Conservation (phyloP, 768 basidiomycete genomes). For the Lactarius hatsudake region DNA sequence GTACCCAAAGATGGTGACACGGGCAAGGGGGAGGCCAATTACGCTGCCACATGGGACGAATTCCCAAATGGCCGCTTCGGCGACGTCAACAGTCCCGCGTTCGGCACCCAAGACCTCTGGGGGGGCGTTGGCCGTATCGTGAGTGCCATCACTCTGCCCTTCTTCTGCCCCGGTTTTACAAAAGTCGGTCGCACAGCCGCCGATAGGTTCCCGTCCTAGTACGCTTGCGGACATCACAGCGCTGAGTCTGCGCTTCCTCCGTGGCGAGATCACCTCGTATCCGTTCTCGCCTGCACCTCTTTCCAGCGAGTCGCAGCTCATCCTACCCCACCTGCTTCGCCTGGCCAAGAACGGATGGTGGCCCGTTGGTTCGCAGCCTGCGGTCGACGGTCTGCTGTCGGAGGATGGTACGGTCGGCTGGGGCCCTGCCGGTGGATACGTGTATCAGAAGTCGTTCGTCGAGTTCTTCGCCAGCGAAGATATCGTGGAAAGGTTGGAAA, state of each 20-base stretch:
- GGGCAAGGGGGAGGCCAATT: slow-evolving; percentile 71
- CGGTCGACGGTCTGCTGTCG: slow-evolving; percentile 76
- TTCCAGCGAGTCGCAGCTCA: slow-evolving; percentile 75
- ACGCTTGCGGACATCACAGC: slow-evolving; percentile 60
- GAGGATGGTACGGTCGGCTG: slow-evolving; percentile 83
- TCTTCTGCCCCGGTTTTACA: not conserved
- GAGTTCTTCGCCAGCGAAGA: slow-evolving; percentile 83
- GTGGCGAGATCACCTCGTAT: slow-evolving; percentile 67
- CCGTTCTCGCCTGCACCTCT: slow-evolving; percentile 88
- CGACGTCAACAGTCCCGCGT: slow-evolving; percentile 96
- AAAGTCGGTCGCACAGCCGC: slow-evolving; percentile 6
- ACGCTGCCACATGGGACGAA: slow-evolving; percentile 85
- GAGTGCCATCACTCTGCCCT: slow-evolving; percentile 23
- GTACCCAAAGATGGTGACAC: slow-evolving; percentile 53
- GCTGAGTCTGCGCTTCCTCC: slow-evolving; percentile 79
- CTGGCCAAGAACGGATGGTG: slow-evolving; percentile 84
- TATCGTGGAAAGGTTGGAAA: slow-evolving; percentile 59
- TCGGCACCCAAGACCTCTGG: slow-evolving; percentile 78
- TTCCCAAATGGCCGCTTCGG: slow-evolving; percentile 99
- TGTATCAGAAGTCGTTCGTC: slow-evolving; percentile 97
- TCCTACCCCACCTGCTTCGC: slow-evolving; percentile 71
- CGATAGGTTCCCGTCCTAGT: slow-evolving; percentile 9
- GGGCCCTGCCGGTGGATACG: slow-evolving; percentile 90
- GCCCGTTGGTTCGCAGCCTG: slow-evolving; percentile 97
- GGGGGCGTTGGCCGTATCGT: slow-evolving; percentile 65